Percentiles rank a stretch among this genome's conserved stretches.
Evolutionary conservation across 2,329 filamentous ascomycete genomes (phyloP).

Genomic region (Immersiporthe knoxdaviesiana): DNA sequence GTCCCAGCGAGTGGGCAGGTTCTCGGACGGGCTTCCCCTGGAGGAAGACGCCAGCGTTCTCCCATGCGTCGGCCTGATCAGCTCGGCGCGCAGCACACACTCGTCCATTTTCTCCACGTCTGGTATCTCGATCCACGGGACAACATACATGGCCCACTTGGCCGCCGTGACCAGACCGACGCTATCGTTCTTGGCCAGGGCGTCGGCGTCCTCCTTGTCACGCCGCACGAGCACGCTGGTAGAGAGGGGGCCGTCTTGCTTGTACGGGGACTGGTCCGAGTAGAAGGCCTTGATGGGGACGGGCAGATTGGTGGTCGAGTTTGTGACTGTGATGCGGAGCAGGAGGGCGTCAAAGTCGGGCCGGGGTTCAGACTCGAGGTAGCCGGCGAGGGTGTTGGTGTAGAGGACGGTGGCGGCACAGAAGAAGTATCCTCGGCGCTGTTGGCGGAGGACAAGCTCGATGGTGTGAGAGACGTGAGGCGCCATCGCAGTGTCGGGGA

Average conservation of each 20-base stretch:
- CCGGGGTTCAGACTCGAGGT: not conserved
- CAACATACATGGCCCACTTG: constrained; percentile 3
- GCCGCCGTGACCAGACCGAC: not conserved
- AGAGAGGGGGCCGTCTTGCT: not conserved
- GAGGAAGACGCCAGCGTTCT: not conserved
- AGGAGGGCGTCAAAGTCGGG: not conserved
- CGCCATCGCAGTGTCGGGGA: not conserved
- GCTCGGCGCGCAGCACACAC: constrained; percentile 3
- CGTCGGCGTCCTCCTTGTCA: constrained; percentile 1
- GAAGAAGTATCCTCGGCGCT: not conserved
- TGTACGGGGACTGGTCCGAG: not conserved
- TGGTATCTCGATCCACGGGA: not conserved
- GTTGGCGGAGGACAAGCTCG: constrained; percentile 1
- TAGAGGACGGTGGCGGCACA: constrained; percentile 3
- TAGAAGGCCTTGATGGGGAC: not conserved
- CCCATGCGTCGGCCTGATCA: not conserved
- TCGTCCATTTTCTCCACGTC: not conserved
- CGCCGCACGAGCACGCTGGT: not conserved
- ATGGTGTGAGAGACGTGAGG: constrained; percentile 3
- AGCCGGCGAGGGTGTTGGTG: not conserved
- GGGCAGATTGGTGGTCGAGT: not conserved
- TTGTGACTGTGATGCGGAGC: not conserved
- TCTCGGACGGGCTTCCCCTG: not conserved
- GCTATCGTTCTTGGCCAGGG: not conserved
- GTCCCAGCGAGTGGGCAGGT: not conserved